Conservation (phyloP, 495 filamentous ascomycete species). For the Neurospora sp. region DNA sequence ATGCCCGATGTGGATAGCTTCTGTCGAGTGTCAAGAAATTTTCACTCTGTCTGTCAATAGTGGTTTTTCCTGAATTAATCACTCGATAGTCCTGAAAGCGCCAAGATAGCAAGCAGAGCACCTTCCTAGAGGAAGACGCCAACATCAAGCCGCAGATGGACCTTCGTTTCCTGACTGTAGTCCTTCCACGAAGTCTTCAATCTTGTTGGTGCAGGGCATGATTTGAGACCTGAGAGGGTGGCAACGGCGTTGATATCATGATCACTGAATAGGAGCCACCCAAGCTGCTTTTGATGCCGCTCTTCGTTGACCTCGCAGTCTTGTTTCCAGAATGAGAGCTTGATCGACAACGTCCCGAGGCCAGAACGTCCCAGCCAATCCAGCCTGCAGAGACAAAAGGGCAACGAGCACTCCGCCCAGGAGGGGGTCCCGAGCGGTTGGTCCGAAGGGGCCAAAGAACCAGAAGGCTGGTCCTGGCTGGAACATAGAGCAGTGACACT, state of each 20-base stretch:
- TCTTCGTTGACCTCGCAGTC: background rate
- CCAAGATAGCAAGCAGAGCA: background rate
- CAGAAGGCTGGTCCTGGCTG: background rate
- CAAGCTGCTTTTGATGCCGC: background rate
- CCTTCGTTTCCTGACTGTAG: background rate
- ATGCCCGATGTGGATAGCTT: background rate
- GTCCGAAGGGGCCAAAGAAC: background rate
- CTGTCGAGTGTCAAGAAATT: background rate
- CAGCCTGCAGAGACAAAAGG: background rate
- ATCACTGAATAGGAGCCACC: background rate
- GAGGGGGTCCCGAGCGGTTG: background rate
- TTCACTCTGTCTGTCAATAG: background rate
- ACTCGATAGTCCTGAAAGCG: background rate
- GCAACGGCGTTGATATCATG: background rate
- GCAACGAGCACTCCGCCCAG: background rate
- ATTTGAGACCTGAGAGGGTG: background rate
- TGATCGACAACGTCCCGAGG: background rate
- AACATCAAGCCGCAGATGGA: too few relatives aligned
- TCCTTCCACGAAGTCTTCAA: background rate
- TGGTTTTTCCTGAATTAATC: too few relatives aligned
- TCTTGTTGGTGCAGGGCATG: background rate
- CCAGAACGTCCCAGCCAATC: background rate
- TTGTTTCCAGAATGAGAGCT: background rate
- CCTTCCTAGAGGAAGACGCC: background rate
- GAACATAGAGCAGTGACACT: background rate